Evolutionary conservation across 768 basidiomycete genomes (phyloP), one percentile per base, ranked within the genome.

Genomic region (Rhodotorula paludigena): DNA sequence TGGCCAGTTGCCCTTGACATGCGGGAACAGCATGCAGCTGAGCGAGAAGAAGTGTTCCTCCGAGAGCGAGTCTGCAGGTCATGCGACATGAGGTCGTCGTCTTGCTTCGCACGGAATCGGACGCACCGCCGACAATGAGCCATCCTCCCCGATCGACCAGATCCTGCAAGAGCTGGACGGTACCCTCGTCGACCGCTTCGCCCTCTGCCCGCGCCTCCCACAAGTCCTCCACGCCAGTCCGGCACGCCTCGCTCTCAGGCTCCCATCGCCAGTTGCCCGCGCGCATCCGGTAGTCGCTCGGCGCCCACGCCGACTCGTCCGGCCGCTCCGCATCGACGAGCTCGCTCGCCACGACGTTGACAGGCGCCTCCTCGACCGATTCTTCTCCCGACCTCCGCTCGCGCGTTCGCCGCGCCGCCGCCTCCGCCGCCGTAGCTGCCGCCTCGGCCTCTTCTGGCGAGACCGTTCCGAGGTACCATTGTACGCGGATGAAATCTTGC

Each of bases 111-210:
- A 33, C 9, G 49, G 42, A 42, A 18, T n/a, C 30, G 8, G 20
- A 56, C 55, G 38, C 55, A 56, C 55, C 55, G 11, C 55, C 55
- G n/a, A 30, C 38, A 20, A 56, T 56, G 39, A 56, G 41, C 55
- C 55, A 56, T n/a, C n/a, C 55, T 5, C 55, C 55, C 5, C 55
- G 36, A 30, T 56, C 55, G 3, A 56, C 33, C n/a, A 56, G 23
- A 23, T 32, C 39, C 55, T 56, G 55, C 55, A 56, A 28, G 7
- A 56, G 28, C 55, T 14, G 9, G 39, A 56, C 18, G n/a, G 41
- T 56, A 18, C 36, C 55, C 28, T 56, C 39, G 23, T 56, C 55
- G n/a, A 4, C n/a, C 6, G 18, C n/a, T 8, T 30, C 55, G 4
- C n/a, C 55, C 16, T 33, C 30, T 3, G 18, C 16, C 30, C 5